Evolutionary conservation across 768 basidiomycete species (phyloP).

Genomic region (Mycena floridula): DNA sequence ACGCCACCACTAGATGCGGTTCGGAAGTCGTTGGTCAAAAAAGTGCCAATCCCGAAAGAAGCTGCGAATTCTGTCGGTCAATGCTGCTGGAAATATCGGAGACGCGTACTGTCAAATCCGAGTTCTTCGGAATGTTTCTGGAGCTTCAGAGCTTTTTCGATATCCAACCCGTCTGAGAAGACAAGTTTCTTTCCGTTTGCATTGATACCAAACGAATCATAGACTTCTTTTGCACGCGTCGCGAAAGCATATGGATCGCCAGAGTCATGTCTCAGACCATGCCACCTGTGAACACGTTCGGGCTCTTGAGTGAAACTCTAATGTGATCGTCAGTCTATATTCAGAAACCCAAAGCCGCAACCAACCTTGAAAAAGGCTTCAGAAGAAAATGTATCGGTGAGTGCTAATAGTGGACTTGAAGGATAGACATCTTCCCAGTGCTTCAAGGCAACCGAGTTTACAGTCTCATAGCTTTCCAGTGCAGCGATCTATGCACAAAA

Average conservation of each 20-base stretch:
- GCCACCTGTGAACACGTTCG: constrained; percentile 66
- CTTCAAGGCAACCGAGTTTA: constrained; percentile 68
- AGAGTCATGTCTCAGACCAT: constrained; percentile 86
- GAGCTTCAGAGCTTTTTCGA: constrained; percentile 65
- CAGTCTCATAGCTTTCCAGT: constrained; percentile 71
- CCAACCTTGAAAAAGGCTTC: constrained; percentile 74
- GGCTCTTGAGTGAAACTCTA: constrained; percentile 57
- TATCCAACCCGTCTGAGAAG: constrained; percentile 77
- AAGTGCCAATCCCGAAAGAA: constrained; percentile 92
- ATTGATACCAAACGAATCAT: constrained; percentile 65
- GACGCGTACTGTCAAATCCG: constrained; percentile 54
- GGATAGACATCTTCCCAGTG: constrained; percentile 82
- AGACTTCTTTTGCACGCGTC: constrained; percentile 64
- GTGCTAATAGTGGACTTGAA: constrained; percentile 57
- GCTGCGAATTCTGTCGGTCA: constrained; percentile 34
- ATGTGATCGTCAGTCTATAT: background rate
- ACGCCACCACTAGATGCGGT: constrained; percentile 29
- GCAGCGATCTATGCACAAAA: constrained; percentile 73
- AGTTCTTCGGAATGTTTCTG: constrained; percentile 68
- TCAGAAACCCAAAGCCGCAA: constrained; percentile 3
- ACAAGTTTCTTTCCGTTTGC: constrained; percentile 61
- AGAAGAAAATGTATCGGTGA: constrained; percentile 95
- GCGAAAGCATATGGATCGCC: constrained; percentile 87
- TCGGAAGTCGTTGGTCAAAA: constrained; percentile 84
- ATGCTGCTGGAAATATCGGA: constrained; percentile 2